Evolutionary conservation across 2,329 filamentous ascomycete species (phyloP), one percentile per base, ranked within the genome.

Genomic region (Aspergillus ochraceus): DNA sequence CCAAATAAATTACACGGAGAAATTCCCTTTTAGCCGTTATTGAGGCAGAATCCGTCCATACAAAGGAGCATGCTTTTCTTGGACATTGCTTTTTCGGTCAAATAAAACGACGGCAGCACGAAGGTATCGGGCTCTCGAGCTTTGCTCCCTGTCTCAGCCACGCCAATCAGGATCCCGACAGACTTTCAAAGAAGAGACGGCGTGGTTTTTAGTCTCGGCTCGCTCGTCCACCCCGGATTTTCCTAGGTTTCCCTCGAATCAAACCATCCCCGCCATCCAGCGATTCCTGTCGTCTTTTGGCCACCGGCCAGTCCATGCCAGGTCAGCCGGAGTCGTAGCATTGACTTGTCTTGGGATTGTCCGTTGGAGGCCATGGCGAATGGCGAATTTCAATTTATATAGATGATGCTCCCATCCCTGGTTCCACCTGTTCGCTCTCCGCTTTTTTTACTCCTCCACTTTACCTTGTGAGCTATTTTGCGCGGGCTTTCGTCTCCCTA

Each of bases 221-320:
- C 50, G 52, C 36, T 49, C 56, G 53, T 55, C 52, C 57, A 22
- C 57, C 59, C 59, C 59, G 59, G 59, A 61, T 61, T 61, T 59
- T 61, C 59, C 32, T 49, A 10, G 24, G 45, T 54, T 24, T 49
- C 17, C 36, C 14, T n/a, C 36, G 14, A 19, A 32, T 20, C 19
- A 42, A 32, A 26, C 39, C n/a, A 20, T 54, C 47, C 52, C 52
- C 52, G 46, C 52, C 30, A 49, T 54, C 45, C 6, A 54, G 49
- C 42, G 42, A 46, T 24, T 49, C 19, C 54, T 54, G n/a, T 36
- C 47, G 22, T 52, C 9, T 55, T 54, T 51, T 24, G 42, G 32
- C 52, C 57, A 49, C 52, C 52, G 52, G 52, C 47, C 57, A 59
- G 30, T 58, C 30, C 51, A 46, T 58, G 19, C n/a, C 36, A 30